Evolutionary conservation across 768 basidiomycete genomes (phyloP), one percentile per base, ranked within the genome.

Genomic region (Mycena belliarum): DNA sequence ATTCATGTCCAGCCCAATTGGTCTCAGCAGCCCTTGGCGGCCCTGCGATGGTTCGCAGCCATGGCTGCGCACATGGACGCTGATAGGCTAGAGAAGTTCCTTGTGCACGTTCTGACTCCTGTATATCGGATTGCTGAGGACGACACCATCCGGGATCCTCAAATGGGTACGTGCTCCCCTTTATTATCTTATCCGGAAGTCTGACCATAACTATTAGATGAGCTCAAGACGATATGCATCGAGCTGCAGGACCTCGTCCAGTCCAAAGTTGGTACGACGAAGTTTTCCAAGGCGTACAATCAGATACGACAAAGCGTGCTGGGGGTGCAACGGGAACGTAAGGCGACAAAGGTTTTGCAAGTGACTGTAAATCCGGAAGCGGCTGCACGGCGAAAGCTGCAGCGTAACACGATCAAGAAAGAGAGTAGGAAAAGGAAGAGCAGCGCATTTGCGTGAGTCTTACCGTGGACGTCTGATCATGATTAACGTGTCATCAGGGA

Each of bases 31-130:
- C 90, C 94, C 0, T 72, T 88, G 1, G 84, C 93, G 0, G 83
- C 89, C 40, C 70, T 99, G 43, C 87, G 91, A 16, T 97, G 94
- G 89, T 97, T 98, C 65, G 97, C 95, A 0, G 95, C 94, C 0
- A 93, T 97, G 86, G 74, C 84, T 3, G 84, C 88, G 2, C 73
- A 83, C 65, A 84, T 98, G 79, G 83, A 87, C 0, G 68, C 77
- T 0, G 59, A 68, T 0, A 73, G 76, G 18, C 75, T 93, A 0
- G 84, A 90, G 63, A 76, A 72, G 24, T 96, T 89, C 74, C 76
- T 96, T 28, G 80, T 87, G 3, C 94, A 97, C 67, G 88, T 98
- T 25, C 75, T 98, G 10, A 86, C 87, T 4, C 96, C 97, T 0
- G 73, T 95, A 0, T 91, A 95, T 69, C 88, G 95, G 28, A 82